Evolutionary conservation across 2,329 filamentous ascomycete genomes (phyloP).

Genomic region (Raffaelea arxii): DNA sequence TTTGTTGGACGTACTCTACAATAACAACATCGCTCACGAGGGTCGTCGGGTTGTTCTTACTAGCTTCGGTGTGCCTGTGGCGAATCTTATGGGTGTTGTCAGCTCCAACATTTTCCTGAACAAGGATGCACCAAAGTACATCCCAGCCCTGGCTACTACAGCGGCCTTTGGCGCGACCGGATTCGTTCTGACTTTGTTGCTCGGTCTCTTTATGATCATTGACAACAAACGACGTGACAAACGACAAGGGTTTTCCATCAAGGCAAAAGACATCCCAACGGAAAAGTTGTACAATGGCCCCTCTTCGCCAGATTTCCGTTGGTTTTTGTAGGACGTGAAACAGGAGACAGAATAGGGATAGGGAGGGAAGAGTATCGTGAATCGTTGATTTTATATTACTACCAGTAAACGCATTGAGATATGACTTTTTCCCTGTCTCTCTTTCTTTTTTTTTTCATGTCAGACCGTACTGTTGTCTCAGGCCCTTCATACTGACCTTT

Average conservation of each 20-base stretch:
- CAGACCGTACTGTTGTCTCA: slow-evolving; percentile 65
- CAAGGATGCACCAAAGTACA: slow-evolving; percentile 55
- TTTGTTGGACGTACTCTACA: slow-evolving; percentile 56
- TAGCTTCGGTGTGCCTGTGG: slow-evolving; percentile 61
- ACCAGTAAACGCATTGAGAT: too few relatives aligned
- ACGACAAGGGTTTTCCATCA: slow-evolving; percentile 42
- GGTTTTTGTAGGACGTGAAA: slow-evolving; percentile 27
- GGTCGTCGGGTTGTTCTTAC: slow-evolving; percentile 61
- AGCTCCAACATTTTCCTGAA: slow-evolving; percentile 57
- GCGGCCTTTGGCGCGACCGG: slow-evolving; percentile 54
- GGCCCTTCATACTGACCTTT: slow-evolving; percentile 65
- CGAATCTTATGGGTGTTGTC: slow-evolving; percentile 68
- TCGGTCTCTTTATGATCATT: slow-evolving; percentile 54
- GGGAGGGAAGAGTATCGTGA: background rate
- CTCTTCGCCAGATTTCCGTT: slow-evolving; percentile 42
- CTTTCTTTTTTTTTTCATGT: slow-evolving; percentile 35
- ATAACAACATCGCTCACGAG: slow-evolving; percentile 75
- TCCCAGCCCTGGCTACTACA: slow-evolving; percentile 55
- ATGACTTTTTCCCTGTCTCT: slow-evolving; percentile 39
- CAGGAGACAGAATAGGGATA: background rate
- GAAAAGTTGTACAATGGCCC: slow-evolving; percentile 46
- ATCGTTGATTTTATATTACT: too few relatives aligned
- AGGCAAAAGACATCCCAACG: slow-evolving; percentile 47
- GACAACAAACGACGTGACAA: slow-evolving; percentile 55
- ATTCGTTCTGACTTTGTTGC: slow-evolving; percentile 38